Evolutionary conservation across 129 eudicot species (phyloP).

Genomic region (Apium graveolens): DNA sequence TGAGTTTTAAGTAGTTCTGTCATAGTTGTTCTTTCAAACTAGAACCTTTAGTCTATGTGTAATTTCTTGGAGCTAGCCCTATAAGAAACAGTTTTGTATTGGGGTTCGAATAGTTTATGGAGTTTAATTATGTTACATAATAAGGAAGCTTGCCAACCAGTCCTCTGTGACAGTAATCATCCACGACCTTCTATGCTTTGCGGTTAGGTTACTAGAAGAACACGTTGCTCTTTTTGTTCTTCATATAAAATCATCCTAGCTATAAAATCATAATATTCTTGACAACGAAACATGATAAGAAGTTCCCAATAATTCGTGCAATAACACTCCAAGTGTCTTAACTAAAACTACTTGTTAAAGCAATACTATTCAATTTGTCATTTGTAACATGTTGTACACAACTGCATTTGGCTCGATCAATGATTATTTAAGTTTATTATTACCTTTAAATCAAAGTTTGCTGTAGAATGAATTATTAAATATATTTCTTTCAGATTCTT

Average conservation of each 20-base stretch:
- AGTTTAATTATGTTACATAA: neutral
- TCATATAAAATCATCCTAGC: neutral
- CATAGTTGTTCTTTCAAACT: neutral
- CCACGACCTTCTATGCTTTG: neutral
- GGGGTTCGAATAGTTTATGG: neutral
- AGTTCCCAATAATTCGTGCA: neutral
- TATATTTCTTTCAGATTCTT: slow-evolving; percentile 49
- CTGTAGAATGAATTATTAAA: slow-evolving; percentile 1
- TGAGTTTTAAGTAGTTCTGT: neutral
- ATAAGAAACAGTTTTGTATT: neutral
- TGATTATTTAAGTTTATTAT: neutral
- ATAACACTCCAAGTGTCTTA: neutral
- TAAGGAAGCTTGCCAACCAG: neutral
- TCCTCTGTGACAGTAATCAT: neutral
- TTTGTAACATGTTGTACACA: neutral
- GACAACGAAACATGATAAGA: neutral
- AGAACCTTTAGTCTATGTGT: neutral
- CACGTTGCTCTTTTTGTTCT: neutral
- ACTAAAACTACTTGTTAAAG: neutral
- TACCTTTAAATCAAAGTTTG: neutral
- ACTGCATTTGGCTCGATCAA: neutral
- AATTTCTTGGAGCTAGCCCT: too few species aligned
- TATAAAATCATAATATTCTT: neutral
- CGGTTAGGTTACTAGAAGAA: neutral
- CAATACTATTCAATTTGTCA: neutral